These are phyloP conservation scores for Phytophthora colocasiae DNA, from an alignment of 352 stramenopile genomes.

Conservation along the genomic window DNA sequence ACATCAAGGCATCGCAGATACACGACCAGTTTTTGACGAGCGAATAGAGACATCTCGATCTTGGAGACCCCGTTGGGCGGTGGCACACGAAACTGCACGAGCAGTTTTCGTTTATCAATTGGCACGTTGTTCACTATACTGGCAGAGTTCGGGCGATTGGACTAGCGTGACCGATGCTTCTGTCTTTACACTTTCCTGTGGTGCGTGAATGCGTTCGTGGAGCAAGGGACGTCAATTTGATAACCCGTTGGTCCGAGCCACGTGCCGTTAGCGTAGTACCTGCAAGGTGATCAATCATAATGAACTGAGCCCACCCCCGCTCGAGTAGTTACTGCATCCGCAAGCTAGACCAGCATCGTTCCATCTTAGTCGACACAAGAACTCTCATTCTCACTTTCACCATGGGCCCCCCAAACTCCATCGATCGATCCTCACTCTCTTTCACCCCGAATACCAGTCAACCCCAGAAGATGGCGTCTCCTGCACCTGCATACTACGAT, in stretches of 20 bases:
- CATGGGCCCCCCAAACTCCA: conserved; percentile 19
- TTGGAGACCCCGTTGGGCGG: conserved; percentile 17
- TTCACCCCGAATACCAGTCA: conserved; percentile 1
- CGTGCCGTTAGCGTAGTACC: conserved; percentile 9
- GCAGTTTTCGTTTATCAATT: conserved; percentile 11
- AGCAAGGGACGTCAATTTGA: neutral
- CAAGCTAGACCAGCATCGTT: neutral
- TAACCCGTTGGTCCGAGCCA: conserved; percentile 22
- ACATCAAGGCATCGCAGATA: conserved; percentile 17
- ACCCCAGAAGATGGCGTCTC: conserved; percentile 21
- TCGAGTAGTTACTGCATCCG: neutral
- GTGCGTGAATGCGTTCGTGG: conserved; percentile 8
- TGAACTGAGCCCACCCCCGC: conserved; percentile 5
- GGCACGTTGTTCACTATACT: neutral
- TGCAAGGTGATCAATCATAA: conserved; percentile 1
- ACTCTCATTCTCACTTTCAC: neutral
- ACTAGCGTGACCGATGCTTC: neutral
- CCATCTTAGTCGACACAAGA: neutral
- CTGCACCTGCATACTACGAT: conserved; percentile 19
- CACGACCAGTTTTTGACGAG: conserved; percentile 4
- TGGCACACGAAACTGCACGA: conserved; percentile 28
- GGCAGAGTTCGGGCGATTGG: neutral
- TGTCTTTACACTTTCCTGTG: conserved; percentile 1
- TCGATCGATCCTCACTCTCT: conserved; percentile 14
- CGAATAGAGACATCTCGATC: conserved; percentile 18